Conservation (phyloP, 192 early-diverging fungal genomes). For the Dispira simplex region DNA sequence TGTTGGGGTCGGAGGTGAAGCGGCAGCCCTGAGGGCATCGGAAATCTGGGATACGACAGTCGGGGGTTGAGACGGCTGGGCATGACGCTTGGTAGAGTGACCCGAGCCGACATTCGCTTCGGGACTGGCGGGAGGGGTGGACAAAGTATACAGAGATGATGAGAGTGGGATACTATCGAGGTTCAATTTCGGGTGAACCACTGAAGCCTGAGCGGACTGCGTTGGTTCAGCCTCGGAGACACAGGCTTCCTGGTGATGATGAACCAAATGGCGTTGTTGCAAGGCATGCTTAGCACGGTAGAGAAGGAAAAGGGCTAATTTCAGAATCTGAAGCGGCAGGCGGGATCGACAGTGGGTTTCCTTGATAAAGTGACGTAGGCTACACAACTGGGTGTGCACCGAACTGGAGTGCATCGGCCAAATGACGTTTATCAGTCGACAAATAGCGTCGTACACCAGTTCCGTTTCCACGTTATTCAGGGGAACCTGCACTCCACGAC, state of each 20-base stretch:
- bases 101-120: neutral
- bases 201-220: conserved; percentile 18
- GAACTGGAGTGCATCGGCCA: conserved; percentile 31
- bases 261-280: conserved; percentile 23
- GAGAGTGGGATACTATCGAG: neutral
- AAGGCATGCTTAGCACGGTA: conserved; percentile 23
- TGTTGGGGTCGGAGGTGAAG: conserved; percentile 6
- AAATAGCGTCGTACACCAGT: conserved; percentile 17
- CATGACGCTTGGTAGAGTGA: too few relatives aligned
- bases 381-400: conserved; percentile 28
- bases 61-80: conserved; percentile 16
- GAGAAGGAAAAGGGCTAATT: conserved; percentile 28
- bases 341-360: conserved; percentile 28
- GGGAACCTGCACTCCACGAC: too few relatives aligned
- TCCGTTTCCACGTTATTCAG: too few relatives aligned
- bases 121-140: conserved; percentile 12
- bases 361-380: conserved; percentile 27
- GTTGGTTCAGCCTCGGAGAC: conserved; percentile 1
- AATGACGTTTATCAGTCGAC: conserved; percentile 27
- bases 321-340: conserved; percentile 21
- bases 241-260: conserved; percentile 8
- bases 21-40: neutral
- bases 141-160: neutral
- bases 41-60: conserved; percentile 8
- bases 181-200: neutral